These are phyloP conservation scores for Fusarium anguioides DNA, from an alignment of 2,329 filamentous ascomycete species.

Conservation along the genomic window DNA sequence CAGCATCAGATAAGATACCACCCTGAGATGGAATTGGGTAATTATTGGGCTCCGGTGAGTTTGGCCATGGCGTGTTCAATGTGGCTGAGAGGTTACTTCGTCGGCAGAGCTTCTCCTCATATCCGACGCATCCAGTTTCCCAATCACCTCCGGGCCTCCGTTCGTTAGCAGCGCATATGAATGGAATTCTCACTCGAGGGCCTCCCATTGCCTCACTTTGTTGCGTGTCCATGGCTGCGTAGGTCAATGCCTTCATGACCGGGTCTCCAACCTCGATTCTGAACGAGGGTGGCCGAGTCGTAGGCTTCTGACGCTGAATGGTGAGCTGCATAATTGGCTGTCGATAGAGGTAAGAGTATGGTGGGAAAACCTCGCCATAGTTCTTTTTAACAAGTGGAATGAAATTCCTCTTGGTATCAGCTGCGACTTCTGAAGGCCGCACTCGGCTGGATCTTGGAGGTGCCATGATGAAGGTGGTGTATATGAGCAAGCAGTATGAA, in stretches of 20 bases:
- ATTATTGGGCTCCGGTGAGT: conserved; percentile 59
- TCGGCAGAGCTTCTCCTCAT: conserved; percentile 76
- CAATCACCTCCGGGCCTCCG: conserved; percentile 82
- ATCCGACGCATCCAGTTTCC: conserved; percentile 69
- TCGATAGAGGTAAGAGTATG: conserved; percentile 69
- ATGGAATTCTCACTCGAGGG: conserved; percentile 62
- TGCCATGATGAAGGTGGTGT: conserved; percentile 44
- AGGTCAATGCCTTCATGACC: conserved; percentile 69
- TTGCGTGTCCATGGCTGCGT: conserved; percentile 57
- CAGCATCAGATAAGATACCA: conserved; percentile 75
- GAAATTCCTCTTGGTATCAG: conserved; percentile 77
- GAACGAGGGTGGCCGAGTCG: conserved; percentile 58
- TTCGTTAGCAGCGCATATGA: conserved; percentile 81
- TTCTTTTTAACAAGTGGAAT: conserved; percentile 72
- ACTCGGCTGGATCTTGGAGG: conserved; percentile 49
- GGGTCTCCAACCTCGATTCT: conserved; percentile 68
- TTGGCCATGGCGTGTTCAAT: conserved; percentile 69
- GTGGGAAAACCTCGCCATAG: conserved; percentile 65
- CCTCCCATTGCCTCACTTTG: conserved; percentile 49
- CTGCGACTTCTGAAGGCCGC: conserved; percentile 70
- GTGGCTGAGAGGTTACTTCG: conserved; percentile 79
- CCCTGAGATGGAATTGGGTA: conserved; percentile 79
- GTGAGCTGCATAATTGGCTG: conserved; percentile 61
- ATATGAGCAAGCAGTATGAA: conserved; percentile 4
- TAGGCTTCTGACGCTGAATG: conserved; percentile 50